Evolutionary conservation across 164 flowering plant genomes (phyloP), one percentile per base, ranked within the genome.

Genomic region (Nelumbo lutea): DNA sequence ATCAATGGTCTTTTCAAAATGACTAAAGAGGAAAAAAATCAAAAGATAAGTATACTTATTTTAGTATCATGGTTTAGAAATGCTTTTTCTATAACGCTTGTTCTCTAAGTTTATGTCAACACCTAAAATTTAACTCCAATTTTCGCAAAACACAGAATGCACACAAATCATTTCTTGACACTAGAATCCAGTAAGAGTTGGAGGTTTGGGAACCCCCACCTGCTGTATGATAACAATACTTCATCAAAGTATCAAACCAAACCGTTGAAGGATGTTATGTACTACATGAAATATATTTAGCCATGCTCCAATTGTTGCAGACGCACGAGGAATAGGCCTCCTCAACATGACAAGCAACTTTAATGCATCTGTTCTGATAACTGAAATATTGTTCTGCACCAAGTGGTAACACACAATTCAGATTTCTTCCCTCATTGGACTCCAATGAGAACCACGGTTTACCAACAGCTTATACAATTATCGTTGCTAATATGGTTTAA

Each of bases 291-390:
- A 95, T 75, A 91, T 90, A 80, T 95, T 88, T 7, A 86, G 74
- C 98, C 98, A 95, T 58, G 98, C 96, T 68, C 97, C 98, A 70
- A 90, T 88, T 48, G 96, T 89, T 40, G 89, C 85, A 67, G 88
- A 85, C 60, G 84, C 82, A 70, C 93, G 94, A 66, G 98, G 98
- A 70, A 83, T 71, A 9, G 98, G 98, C 73, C 98, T 79, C 76
- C 72, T 90, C 55, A 87, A 77, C 83, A 90, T 87, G 48, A 68
- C 80, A 44, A 95, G 92, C 73, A 95, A 80, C 80, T 95, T 91
- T 61, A 95, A 69, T 59, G 98, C 96, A 83, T 94, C 97, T 44
- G 90, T 74, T 76, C 96, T 90, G 48, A 95, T 90, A 76, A 90
- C 96, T 14, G 84, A 83, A 8, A 92, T 59, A 77, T 92, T 91